phyloP scores from a whole-genome alignment of 1,284 basidiomycete species.

The Puccinia coronata region DNA sequence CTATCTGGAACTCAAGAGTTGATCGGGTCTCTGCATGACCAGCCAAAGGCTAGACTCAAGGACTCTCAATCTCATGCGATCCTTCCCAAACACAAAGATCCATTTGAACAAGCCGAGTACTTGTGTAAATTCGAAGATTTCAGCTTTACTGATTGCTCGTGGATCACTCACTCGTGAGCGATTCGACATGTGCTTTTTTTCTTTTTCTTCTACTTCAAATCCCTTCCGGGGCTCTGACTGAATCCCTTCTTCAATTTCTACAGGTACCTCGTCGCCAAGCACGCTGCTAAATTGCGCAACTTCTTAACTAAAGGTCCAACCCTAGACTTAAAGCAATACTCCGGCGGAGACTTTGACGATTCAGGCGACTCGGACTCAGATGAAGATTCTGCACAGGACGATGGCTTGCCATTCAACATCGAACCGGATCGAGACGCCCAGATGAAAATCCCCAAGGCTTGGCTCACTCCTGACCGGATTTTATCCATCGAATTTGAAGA shows the following conservation, averaged over 20 bases:
- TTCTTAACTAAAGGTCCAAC: slow-evolving; percentile 44
- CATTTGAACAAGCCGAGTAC: slow-evolving; percentile 73
- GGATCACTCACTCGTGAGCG: slow-evolving; percentile 57
- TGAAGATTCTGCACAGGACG: slow-evolving; percentile 52
- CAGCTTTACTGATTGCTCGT: slow-evolving; percentile 67
- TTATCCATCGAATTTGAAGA: slow-evolving; percentile 25
- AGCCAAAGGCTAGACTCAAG: slow-evolving; percentile 59
- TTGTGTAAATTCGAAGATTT: slow-evolving; percentile 80
- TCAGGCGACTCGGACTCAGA: slow-evolving; percentile 57
- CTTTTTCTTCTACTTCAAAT: not conserved
- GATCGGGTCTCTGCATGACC: slow-evolving; percentile 34
- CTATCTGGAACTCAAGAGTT: slow-evolving; percentile 50
- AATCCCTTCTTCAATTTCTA: slow-evolving; percentile 25
- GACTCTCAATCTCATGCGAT: slow-evolving; percentile 63
- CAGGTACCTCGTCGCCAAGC: slow-evolving; percentile 39
- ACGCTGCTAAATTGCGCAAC: slow-evolving; percentile 49
- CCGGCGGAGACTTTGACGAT: slow-evolving; percentile 50
- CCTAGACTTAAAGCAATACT: slow-evolving; percentile 53
- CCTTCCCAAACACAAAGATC: slow-evolving; percentile 60
- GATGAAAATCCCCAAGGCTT: slow-evolving; percentile 66
- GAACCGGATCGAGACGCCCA: slow-evolving; percentile 67
- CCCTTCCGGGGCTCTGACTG: not conserved
- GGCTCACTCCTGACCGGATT: slow-evolving; percentile 56
- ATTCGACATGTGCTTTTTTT: not conserved
- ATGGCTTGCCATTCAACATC: slow-evolving; percentile 57